phyloP scores from a whole-genome alignment of 352 stramenopile species.

The Pythium rhizo-oryzae region DNA sequence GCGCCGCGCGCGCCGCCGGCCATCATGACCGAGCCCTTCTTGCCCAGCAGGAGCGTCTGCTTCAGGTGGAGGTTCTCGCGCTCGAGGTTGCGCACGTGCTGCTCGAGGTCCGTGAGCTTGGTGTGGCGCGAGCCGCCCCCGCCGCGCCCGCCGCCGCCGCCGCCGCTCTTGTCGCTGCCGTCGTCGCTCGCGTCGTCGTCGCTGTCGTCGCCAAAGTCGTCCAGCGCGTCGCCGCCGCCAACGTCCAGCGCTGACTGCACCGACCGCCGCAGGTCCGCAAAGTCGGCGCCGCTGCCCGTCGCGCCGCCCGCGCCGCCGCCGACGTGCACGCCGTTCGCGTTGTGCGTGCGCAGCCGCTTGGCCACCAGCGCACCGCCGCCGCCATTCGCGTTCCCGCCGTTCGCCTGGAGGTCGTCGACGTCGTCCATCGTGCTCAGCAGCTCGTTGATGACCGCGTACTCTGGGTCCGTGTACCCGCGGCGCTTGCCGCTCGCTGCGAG shows the following conservation, averaged over 20 bases:
- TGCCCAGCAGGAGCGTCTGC: conserved; percentile 69
- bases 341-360: conserved; percentile 21
- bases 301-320: background rate
- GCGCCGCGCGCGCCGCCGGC: conserved; percentile 30
- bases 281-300: background rate
- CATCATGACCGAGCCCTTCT: conserved; percentile 53
- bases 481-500: conserved; percentile 24
- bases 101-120: conserved; percentile 76
- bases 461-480: conserved; percentile 45
- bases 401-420: conserved; percentile 45
- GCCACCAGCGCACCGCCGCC: background rate
- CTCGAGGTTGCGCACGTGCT: conserved; percentile 69
- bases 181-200: conserved; percentile 26
- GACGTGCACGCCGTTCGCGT: background rate
- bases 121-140: conserved; percentile 42
- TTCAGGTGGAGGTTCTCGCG: conserved; percentile 80
- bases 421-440: conserved; percentile 67
- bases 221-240: conserved; percentile 6
- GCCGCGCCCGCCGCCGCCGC: background rate
- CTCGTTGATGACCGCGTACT: conserved; percentile 70
- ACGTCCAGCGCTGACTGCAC: conserved; percentile 3
- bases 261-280: conserved; percentile 9
- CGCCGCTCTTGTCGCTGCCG: conserved; percentile 28
- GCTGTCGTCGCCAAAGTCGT: conserved; percentile 14
- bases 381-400: background rate